Conservation (phyloP, 2,329 filamentous ascomycete species). For the Beauveria sp. region DNA sequence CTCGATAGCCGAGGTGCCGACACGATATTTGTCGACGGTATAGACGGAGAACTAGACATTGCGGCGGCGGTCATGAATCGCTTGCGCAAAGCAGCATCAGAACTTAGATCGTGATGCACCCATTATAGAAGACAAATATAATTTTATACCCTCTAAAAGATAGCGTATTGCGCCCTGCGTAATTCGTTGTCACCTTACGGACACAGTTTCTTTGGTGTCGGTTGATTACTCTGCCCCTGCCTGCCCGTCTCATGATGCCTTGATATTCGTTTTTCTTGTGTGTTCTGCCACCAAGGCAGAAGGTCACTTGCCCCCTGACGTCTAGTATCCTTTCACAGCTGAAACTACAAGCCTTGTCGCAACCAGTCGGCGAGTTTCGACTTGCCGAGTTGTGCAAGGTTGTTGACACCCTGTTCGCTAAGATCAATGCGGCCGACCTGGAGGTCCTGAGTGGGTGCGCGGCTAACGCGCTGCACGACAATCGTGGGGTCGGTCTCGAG, state of each 20-base stretch:
- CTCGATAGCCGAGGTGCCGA: slow-evolving; percentile 74
- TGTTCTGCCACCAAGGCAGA: background rate
- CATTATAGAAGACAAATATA: slow-evolving; percentile 21
- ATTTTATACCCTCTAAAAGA: slow-evolving; percentile 16
- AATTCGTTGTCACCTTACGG: background rate
- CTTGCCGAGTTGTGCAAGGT: slow-evolving; percentile 89
- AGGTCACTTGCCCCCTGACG: background rate
- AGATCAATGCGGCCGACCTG: slow-evolving; percentile 92
- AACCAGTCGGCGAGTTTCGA: slow-evolving; percentile 84
- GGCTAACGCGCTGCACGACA: slow-evolving; percentile 85
- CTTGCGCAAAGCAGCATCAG: slow-evolving; percentile 66
- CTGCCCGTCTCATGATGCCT: background rate
- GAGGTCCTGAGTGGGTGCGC: slow-evolving; percentile 83
- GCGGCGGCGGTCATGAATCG: slow-evolving; percentile 84
- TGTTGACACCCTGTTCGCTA: slow-evolving; percentile 90
- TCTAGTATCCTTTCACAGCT: background rate
- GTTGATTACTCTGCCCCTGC: background rate
- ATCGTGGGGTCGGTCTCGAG: slow-evolving; percentile 95
- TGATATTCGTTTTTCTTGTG: slow-evolving; percentile 1
- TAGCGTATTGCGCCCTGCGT: background rate
- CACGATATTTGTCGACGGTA: slow-evolving; percentile 84
- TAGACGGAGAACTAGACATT: slow-evolving; percentile 70
- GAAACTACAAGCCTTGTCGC: slow-evolving; percentile 64
- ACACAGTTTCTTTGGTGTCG: background rate
- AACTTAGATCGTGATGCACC: slow-evolving; percentile 41